Evolutionary conservation across 306 rosid genomes (phyloP), one percentile per base, ranked within the genome.

Genomic region (Citrullus colocynthis): DNA sequence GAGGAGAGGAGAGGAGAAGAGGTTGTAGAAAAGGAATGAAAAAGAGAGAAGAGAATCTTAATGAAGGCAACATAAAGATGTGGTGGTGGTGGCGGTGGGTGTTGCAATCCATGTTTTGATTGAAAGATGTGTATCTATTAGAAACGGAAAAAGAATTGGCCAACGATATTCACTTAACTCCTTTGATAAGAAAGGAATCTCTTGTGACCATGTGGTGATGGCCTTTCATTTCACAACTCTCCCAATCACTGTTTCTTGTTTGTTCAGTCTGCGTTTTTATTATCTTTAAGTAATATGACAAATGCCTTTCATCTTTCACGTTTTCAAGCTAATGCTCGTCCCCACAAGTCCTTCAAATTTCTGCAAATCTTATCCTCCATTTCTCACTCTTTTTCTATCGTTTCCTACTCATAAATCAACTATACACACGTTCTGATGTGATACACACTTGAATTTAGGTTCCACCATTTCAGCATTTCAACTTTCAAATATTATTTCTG

Each of bases 171-270:
- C 56, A 63, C 70, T 63, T 70, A 39, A 44, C 39, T 18, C 76
- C 76, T 45, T 7, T 24, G 76, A 71, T 48, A 71, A 71, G 76
- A 48, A 71, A 11, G 59, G 76, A 45, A 71, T 71, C 76, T 71
- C 6, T 1, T 9, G 28, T 21, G 9, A 39, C 32, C 16, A 41
- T n/a, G 6, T 41, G 45, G 6, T n/a, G 36, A 2, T 32, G 4
- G 4, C 36, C 36, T 32, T 32, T 32, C 74, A 17, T 15, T 17
- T 39, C 30, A 37, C 44, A 36, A 17, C 0, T 37, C 49, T 37
- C 49, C 7, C 28, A 65, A 39, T 65, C 6, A 62, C 49, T 4
- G 0, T 34, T 12, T 41, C 4, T 4, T 30, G 41, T 1, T n/a
- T 67, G 13, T 66, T 39, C 0, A 10, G 3, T 14, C 24, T 36